These are phyloP conservation scores for Tephrocybe sp. DNA, from an alignment of 768 basidiomycete species.

Conservation along the genomic window DNA sequence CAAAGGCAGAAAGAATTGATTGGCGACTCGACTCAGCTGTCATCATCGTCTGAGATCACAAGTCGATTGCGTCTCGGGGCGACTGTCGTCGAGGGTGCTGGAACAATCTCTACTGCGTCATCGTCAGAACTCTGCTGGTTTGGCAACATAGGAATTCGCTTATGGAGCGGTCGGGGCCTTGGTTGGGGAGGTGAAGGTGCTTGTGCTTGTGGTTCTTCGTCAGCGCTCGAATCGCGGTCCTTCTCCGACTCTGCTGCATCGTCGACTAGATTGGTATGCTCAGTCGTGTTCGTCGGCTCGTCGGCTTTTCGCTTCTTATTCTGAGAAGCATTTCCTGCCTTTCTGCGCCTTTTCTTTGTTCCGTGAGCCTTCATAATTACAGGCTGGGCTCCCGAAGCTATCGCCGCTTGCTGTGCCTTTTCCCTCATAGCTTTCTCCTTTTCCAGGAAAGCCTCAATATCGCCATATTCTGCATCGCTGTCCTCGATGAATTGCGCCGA, in stretches of 20 bases:
- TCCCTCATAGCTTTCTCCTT: conserved; percentile 66
- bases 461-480: conserved; percentile 77
- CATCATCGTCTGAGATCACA: conserved; percentile 34
- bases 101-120: neutral
- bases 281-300: conserved; percentile 18
- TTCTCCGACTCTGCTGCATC: conserved; percentile 26
- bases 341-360: conserved; percentile 48
- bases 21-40: conserved; percentile 12
- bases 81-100: conserved; percentile 9
- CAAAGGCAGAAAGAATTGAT: too few relatives aligned
- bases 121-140: neutral
- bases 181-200: conserved; percentile 41
- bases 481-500: conserved; percentile 92
- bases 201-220: conserved; percentile 2
- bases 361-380: conserved; percentile 53
- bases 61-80: conserved; percentile 26
- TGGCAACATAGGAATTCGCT: neutral
- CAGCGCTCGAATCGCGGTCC: conserved; percentile 14
- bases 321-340: conserved; percentile 29
- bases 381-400: conserved; percentile 44
- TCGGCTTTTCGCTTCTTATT: conserved; percentile 36
- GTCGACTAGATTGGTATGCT: conserved; percentile 16
- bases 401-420: conserved; percentile 47
- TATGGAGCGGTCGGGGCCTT: conserved; percentile 33
- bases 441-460: conserved; percentile 81